These are phyloP conservation scores for Ganoderma sinense DNA, from an alignment of 1,284 basidiomycete species.

Conservation along the genomic window DNA sequence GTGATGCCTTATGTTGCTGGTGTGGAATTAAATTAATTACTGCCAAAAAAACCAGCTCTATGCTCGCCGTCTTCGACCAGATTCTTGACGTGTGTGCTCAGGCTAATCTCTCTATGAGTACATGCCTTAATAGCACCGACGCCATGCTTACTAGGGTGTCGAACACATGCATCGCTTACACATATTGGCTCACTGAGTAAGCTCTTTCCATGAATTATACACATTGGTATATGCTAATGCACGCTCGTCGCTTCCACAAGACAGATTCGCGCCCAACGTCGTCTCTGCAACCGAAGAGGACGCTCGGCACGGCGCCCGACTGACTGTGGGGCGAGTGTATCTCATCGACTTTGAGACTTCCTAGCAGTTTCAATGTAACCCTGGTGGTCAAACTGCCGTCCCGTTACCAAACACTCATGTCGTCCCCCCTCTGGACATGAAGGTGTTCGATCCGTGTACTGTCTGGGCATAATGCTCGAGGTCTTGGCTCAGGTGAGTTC, in stretches of 20 bases:
- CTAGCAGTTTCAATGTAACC: not conserved
- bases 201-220: not conserved
- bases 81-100: not conserved
- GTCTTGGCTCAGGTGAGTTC: no score
- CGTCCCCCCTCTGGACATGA: no score
- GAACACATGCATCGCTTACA: not conserved
- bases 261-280: slow-evolving; percentile 21
- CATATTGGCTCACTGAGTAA: not conserved
- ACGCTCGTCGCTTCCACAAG: slow-evolving; percentile 25
- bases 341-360: not conserved
- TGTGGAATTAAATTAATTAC: not conserved
- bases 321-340: not conserved
- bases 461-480: no score
- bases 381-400: not conserved
- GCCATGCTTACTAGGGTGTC: not conserved
- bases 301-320: not conserved
- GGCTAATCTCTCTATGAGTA: no score
- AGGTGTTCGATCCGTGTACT: no score
- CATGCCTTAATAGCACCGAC: not conserved
- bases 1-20: not conserved
- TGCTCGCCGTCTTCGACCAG: not conserved
- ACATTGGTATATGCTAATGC: no score
- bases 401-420: no score
- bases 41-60: not conserved
- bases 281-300: not conserved